Conservation (phyloP, 228 moss, liverwort and hornwort genomes). For the Sphagnum magellanicum region DNA sequence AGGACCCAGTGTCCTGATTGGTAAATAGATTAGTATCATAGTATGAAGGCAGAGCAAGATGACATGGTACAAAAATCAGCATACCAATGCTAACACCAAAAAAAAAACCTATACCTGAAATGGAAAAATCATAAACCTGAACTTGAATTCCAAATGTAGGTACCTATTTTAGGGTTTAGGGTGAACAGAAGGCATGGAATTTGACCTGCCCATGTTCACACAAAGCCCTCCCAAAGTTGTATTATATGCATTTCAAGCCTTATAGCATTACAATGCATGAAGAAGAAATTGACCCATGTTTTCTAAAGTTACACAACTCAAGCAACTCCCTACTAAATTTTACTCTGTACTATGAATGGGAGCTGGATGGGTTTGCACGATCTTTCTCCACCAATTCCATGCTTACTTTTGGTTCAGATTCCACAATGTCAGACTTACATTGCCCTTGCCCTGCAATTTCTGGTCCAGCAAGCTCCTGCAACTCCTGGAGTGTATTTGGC, state of each 20-base stretch:
- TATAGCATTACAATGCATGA: no score
- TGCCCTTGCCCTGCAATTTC: slow-evolving; percentile 12
- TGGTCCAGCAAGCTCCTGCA: slow-evolving; percentile 44
- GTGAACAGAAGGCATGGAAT: slow-evolving; percentile 47
- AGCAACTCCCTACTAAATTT: slow-evolving; percentile 4
- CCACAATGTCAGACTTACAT: no score
- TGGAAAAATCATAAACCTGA: slow-evolving; percentile 9
- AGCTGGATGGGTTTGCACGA: slow-evolving; percentile 14
- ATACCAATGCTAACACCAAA: slow-evolving; percentile 17
- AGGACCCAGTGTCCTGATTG: no score
- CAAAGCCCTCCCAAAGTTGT: slow-evolving; percentile 40
- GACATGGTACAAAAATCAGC: slow-evolving; percentile 22
- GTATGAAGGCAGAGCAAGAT: no score
- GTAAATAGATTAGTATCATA: no score
- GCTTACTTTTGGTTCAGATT: slow-evolving; percentile 1
- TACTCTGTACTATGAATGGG: slow-evolving; percentile 29
- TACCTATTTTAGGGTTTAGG: slow-evolving; percentile 16
- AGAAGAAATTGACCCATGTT: neutral
- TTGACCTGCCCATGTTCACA: slow-evolving; percentile 52
- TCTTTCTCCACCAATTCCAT: slow-evolving; percentile 15
- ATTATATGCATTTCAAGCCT: slow-evolving; percentile 22
- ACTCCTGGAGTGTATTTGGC: slow-evolving; percentile 41
- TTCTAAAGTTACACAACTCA: slow-evolving; percentile 17
- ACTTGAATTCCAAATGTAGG: slow-evolving; percentile 3
- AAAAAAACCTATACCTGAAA: slow-evolving; percentile 30